Base-by-base conservation (phyloP, 164 flowering plant species). In the Akebia trifoliata region DNA sequence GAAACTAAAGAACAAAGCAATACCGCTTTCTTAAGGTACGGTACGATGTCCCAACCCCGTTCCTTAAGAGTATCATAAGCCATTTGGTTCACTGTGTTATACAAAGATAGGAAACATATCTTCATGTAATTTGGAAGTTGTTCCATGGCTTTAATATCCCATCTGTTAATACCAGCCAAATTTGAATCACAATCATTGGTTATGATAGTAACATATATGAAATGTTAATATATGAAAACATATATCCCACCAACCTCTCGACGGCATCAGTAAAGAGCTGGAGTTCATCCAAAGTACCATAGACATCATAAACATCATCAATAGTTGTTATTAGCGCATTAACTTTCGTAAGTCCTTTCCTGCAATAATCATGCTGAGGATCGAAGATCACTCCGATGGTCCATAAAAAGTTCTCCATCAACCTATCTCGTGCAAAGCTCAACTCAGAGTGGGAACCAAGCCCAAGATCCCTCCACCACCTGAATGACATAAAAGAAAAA, bases 271-370 rank as follows among this genome's bases (percentile, higher is more conserved):
- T 50, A 37, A 60, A 60, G 46, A 60, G 64, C 38, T 60, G 28
- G 9, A 60, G 29, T 50, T 60, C 64, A 9, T 60, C 64, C 25
- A 50, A n/a, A 18, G 48, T 25, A 18, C 56, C 64, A 39, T 60
- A 60, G 8, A 60, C 32, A 60, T 57, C 58, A 38, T 54, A 54
- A 25, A 54, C 29, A 26, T 38, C 58, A 8, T 54, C 58, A 14
- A 54, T 39, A 6, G 50, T 44, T 30, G 37, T 43, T 20, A 57
- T 17, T 9, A 57, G 15, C 17, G 38, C 10, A 57, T 3, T 44
- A 25, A 57, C 29, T 57, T 57, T 44, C 4, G 51, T 44, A 17
- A 43, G 11, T n/a, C 8, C 26, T 44, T 31, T 30, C 12, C 61
- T 43, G 20, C 37, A 57, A 4, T 11, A 10, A 4, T 24, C 26